These are phyloP conservation scores for Nemania bipapillata DNA, from an alignment of 2,329 filamentous ascomycete genomes.

Conservation along the genomic window DNA sequence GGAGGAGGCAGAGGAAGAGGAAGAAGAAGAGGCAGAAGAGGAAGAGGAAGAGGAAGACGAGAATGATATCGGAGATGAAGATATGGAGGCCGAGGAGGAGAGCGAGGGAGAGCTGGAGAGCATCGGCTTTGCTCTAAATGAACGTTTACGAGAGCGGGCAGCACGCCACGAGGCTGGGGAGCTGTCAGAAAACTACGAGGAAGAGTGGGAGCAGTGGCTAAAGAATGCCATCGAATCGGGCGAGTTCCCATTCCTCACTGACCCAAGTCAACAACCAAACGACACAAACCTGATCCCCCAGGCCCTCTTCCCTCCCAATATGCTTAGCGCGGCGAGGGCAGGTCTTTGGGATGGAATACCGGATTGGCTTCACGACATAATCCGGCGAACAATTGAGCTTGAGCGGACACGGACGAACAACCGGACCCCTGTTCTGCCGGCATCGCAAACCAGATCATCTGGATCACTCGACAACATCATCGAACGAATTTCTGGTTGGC, in stretches of 20 bases:
- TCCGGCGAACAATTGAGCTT: constrained; percentile 60
- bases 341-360: constrained; percentile 70
- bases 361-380: constrained; percentile 64
- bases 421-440: constrained; percentile 31
- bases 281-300: constrained; percentile 52
- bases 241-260: constrained; percentile 61
- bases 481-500: constrained; percentile 36
- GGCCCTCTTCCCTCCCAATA: constrained; percentile 61
- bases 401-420: constrained; percentile 45
- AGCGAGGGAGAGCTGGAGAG: constrained; percentile 66
- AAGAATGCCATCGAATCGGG: constrained; percentile 76
- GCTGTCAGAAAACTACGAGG: constrained; percentile 69
- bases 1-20: constrained; percentile 15
- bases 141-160: constrained; percentile 71
- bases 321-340: constrained; percentile 65
- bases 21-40: constrained; percentile 11
- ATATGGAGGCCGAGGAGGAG: constrained; percentile 63
- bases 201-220: constrained; percentile 79
- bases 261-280: constrained; percentile 55
- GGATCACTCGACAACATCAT: constrained; percentile 35
- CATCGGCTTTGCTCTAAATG: constrained; percentile 71
- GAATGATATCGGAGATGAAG: constrained; percentile 56
- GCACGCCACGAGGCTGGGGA: constrained; percentile 71
- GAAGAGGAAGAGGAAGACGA: constrained; percentile 15
- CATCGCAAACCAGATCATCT: constrained; percentile 27